Evolutionary conservation across 305 asterid genomes (phyloP).

Genomic region (Stenogyne calaminthoides): DNA sequence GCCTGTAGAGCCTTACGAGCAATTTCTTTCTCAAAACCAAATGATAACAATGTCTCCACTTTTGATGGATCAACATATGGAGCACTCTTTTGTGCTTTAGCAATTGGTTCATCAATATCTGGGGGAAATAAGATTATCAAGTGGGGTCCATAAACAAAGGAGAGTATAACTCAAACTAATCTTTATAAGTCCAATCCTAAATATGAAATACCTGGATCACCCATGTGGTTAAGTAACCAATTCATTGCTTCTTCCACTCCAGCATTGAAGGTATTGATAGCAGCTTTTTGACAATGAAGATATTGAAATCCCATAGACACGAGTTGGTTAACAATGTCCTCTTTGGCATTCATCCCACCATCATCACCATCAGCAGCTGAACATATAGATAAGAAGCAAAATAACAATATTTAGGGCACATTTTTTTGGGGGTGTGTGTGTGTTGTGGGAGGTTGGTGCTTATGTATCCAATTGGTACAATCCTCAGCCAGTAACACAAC

Average conservation of each 20-base stretch:
- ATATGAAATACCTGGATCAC: slow-evolving; percentile 68
- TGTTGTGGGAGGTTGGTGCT: too few species aligned
- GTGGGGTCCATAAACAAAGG: slow-evolving; percentile 9
- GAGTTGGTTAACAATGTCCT: slow-evolving; percentile 79
- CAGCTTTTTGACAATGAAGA: slow-evolving; percentile 94
- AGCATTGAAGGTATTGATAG: slow-evolving; percentile 71
- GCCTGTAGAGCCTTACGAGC: slow-evolving; percentile 84
- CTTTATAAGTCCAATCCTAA: slow-evolving; percentile 22
- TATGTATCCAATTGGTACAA: too few species aligned
- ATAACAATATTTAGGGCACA: slow-evolving; percentile 8
- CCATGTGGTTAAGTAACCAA: slow-evolving; percentile 89
- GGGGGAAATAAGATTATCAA: slow-evolving; percentile 28
- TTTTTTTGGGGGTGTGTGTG: neutral
- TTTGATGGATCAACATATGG: slow-evolving; percentile 67
- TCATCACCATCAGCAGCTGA: slow-evolving; percentile 63
- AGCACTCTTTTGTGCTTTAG: slow-evolving; percentile 44
- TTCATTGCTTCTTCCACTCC: slow-evolving; percentile 92
- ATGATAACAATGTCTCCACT: slow-evolving; percentile 72
- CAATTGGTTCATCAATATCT: slow-evolving; percentile 81
- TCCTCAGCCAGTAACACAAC: too few species aligned
- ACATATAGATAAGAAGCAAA: slow-evolving; percentile 25
- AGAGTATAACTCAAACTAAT: slow-evolving; percentile 21
- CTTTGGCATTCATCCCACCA: slow-evolving; percentile 50
- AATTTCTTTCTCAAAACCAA: slow-evolving; percentile 89
- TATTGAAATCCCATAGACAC: slow-evolving; percentile 78